phyloP scores from a whole-genome alignment of 2,329 filamentous ascomycete species.

The Aspergillus sp. region DNA sequence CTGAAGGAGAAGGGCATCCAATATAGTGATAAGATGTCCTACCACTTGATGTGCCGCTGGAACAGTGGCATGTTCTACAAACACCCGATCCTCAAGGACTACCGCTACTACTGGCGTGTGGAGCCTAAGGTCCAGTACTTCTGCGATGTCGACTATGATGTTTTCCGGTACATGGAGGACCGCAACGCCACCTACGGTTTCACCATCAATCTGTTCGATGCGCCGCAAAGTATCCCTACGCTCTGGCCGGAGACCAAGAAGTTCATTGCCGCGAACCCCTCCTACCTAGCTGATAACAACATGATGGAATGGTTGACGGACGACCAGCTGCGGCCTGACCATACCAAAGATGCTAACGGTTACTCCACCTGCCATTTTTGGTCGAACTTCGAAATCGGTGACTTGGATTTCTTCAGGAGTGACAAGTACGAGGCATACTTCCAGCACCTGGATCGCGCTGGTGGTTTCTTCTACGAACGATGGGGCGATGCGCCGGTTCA shows the following conservation, averaged over 20 bases:
- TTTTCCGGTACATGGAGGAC: constrained; percentile 97
- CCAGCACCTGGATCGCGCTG: constrained; percentile 83
- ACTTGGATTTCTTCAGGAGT: constrained; percentile 88
- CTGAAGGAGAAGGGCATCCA: constrained; percentile 81
- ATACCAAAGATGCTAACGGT: constrained; percentile 74
- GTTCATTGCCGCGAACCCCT: constrained; percentile 77
- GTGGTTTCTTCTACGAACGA: constrained; percentile 96
- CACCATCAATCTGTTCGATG: constrained; percentile 95
- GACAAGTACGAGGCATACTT: constrained; percentile 93
- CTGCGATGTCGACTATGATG: constrained; percentile 96
- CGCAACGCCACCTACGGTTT: constrained; percentile 99
- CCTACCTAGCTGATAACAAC: constrained; percentile 75
- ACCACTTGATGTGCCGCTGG: constrained; percentile 99
- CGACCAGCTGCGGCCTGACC: constrained; percentile 64
- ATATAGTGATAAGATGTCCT: constrained; percentile 81
- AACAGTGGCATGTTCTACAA: constrained; percentile 98
- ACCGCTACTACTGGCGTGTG: constrained; percentile 95
- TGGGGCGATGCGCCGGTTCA: constrained; percentile 98
- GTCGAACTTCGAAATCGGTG: constrained; percentile 96
- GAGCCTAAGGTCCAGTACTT: constrained; percentile 99
- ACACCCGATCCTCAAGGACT: constrained; percentile 75
- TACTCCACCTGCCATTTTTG: constrained; percentile 99
- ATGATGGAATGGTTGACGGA: constrained; percentile 86
- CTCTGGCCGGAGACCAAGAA: constrained; percentile 95
- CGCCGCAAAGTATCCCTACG: constrained; percentile 73